Evolutionary conservation across 1,284 basidiomycete species (phyloP), one percentile per base, ranked within the genome.

Genomic region (Malassezia equina): DNA sequence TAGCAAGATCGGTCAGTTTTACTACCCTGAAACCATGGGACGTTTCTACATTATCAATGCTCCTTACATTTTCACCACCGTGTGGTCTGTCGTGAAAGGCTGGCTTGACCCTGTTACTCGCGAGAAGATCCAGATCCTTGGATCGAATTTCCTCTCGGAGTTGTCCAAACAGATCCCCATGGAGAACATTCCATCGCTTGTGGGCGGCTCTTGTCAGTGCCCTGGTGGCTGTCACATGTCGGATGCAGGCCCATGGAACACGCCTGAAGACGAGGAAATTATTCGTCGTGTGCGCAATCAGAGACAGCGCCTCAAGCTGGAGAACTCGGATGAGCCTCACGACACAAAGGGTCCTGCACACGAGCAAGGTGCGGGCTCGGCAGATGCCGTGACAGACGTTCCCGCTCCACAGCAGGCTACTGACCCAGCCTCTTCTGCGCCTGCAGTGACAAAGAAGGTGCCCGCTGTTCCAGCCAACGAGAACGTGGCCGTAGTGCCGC

Each of bases 81-180:
- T 94, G 36, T 98, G 93, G 93, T 77, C 78, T 27, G 78, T 90
- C 65, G 83, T 96, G 79, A 94, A 90, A 79, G 84, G 83, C 7
- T 96, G 89, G 89, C 80, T 98, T 65, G 93, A 96, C 78, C 85
- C 86, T 66, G 91, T 91, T 32, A 96, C 91, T 21, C 89, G 90
- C 46, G 80, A 82, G 63, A 96, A 96, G 65, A 73, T 73, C 63
- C 63, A 66, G 52, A 73, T 73, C 50, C 58, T 73, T 19, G 70
- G 70, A 27, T 51, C 50, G 48, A 59, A 55, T 47, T 70, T 65
- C 43, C 47, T 67, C 21, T 55, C 63, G 24, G 68, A 72, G 47
- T 60, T 73, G 21, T 41, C 61, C 12, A 55, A 62, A 49, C 69
- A 72, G 56, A 90, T 96, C 71, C 82, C 85, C 4, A 78, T 77